These are phyloP conservation scores for Rosellinia necatrix DNA, from an alignment of 2,329 filamentous ascomycete genomes.

Conservation along the genomic window DNA sequence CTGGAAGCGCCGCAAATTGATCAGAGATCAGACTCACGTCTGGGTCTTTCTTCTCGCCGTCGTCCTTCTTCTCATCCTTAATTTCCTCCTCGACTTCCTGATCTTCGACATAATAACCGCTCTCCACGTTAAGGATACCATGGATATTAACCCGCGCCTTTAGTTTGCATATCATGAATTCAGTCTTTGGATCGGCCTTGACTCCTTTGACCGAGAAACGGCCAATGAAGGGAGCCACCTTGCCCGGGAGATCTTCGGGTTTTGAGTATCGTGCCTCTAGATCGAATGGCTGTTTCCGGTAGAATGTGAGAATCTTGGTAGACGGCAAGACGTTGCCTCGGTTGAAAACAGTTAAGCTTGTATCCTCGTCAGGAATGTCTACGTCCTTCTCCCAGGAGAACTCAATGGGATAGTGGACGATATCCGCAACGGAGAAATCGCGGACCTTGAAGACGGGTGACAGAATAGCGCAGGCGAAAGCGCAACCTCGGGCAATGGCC, in stretches of 20 bases:
- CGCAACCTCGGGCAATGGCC: conserved; percentile 91
- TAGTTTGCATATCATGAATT: conserved; percentile 99
- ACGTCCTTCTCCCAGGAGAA: conserved; percentile 99
- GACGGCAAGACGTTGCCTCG: conserved; percentile 96
- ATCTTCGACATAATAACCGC: conserved; percentile 97
- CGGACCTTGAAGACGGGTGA: conserved; percentile 98
- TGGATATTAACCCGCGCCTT: conserved; percentile 97
- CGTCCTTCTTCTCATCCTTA: conserved; percentile 67
- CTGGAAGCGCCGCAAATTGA: too few relatives aligned
- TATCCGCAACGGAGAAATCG: conserved; percentile 96
- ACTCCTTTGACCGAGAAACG: conserved; percentile 98
- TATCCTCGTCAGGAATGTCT: conserved; percentile 98
- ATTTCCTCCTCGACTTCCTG: conserved; percentile 95
- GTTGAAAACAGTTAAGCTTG: conserved; percentile 95
- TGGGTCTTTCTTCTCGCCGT: conserved; percentile 66
- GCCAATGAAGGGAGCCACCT: conserved; percentile 92
- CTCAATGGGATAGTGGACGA: conserved; percentile 97
- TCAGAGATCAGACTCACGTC: conserved; percentile 64
- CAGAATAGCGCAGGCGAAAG: conserved; percentile 96
- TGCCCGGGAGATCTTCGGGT: conserved; percentile 84
- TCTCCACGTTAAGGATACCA: conserved; percentile 94
- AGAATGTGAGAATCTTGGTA: conserved; percentile 99
- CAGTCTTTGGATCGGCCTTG: conserved; percentile 88
- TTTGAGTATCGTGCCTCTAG: conserved; percentile 93
- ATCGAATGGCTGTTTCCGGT: conserved; percentile 96